These are phyloP conservation scores for Colletotrichum neosansevieriae DNA, from an alignment of 2,329 filamentous ascomycete genomes.

Conservation along the genomic window DNA sequence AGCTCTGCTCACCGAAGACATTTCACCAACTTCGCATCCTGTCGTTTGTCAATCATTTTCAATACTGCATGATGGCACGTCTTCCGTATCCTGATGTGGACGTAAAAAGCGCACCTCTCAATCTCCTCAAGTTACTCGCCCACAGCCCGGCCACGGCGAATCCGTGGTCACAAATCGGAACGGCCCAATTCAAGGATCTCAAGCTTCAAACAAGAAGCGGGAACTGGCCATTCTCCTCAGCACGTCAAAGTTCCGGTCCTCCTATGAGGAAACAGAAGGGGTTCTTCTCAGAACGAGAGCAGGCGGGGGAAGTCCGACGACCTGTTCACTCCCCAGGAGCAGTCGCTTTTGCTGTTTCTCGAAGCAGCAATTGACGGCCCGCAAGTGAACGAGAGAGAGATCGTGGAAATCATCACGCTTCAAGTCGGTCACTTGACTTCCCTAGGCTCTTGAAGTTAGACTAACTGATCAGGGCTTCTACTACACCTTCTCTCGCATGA, in stretches of 20 bases:
- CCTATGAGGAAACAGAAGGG: neutral
- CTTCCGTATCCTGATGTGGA: neutral
- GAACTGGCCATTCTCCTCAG: neutral
- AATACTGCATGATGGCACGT: too few relatives aligned
- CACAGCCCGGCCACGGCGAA: neutral
- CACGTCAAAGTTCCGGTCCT: neutral
- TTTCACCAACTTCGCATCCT: too few relatives aligned
- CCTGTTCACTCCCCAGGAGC: neutral
- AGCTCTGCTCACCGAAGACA: too few relatives aligned
- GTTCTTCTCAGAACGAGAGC: neutral
- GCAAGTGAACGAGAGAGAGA: neutral
- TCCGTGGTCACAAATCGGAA: neutral
- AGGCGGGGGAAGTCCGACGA: too few relatives aligned
- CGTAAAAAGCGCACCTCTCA: neutral
- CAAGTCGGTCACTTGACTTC: neutral
- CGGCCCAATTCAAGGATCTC: neutral
- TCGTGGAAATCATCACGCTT: neutral
- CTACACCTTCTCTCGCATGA: neutral
- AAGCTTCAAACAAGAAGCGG: slow-evolving; percentile 5
- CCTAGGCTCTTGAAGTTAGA: accelerated
- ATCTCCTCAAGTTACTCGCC: slow-evolving; percentile 4
- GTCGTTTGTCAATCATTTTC: too few relatives aligned
- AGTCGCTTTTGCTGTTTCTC: neutral
- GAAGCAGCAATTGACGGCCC: neutral
- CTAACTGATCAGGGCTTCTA: neutral